These are phyloP conservation scores for Verticillium tricorpus DNA, from an alignment of 2,329 filamentous ascomycete genomes.

Conservation along the genomic window DNA sequence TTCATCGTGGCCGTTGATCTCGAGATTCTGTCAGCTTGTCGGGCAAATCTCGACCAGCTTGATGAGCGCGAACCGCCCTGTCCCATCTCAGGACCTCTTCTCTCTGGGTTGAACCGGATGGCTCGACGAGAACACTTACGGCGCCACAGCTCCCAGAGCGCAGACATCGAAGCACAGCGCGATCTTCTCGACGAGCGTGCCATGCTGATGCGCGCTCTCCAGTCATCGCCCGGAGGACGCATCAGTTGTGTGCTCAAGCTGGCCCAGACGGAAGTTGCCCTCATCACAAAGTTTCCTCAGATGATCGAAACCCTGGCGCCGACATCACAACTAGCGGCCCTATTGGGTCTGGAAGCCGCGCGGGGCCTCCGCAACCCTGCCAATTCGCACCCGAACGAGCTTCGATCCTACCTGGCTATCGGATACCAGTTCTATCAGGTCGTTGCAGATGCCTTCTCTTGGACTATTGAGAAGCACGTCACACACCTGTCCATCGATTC, in stretches of 20 bases:
- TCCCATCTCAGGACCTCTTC: constrained; percentile 38
- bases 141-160: constrained; percentile 6
- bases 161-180: constrained; percentile 23
- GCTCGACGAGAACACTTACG: constrained; percentile 16
- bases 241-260: constrained; percentile 38
- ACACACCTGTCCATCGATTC: constrained; percentile 45
- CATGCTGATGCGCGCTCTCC: constrained; percentile 40
- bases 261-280: constrained; percentile 30
- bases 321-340: constrained; percentile 20
- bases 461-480: constrained; percentile 50
- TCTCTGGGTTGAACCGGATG: constrained; percentile 36
- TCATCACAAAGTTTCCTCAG: constrained; percentile 42
- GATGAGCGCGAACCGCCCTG: constrained; percentile 29
- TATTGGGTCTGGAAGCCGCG: constrained; percentile 29
- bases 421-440: constrained; percentile 39
- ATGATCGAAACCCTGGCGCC: constrained; percentile 28
- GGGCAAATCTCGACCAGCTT: constrained; percentile 1
- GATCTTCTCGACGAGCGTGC: constrained; percentile 14
- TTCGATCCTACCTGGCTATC: constrained; percentile 21
- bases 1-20: background rate
- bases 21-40: background rate
- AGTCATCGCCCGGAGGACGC: constrained; percentile 32
- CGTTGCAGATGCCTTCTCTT: constrained; percentile 36
- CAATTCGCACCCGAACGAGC: constrained; percentile 11
- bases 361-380: constrained; percentile 25